Base-by-base conservation (phyloP, 1,284 basidiomycete species). In the Naganishia albida region DNA sequence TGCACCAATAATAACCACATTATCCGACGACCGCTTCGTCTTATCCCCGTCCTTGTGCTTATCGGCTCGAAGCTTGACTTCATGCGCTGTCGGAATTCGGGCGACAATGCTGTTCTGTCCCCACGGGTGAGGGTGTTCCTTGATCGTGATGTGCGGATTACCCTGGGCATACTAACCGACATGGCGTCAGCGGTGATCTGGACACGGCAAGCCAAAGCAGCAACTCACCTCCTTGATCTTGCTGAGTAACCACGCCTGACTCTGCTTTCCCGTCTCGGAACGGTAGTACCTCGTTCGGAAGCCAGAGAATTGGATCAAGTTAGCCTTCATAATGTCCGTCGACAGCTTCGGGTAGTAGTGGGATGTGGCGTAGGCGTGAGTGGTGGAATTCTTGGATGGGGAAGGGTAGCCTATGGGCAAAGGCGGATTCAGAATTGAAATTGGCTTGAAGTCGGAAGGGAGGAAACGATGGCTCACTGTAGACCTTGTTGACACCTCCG, bases 101-200 rank as follows among this genome's bases (percentile, higher is more conserved):
- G 80, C 84, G 67, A 88, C 90, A 73, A 99, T 89, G 52, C 87
- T 86, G 80, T 91, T 90, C 83, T 99, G 95, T 12, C 87, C 88
- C 95, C 95, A 99, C 0, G 86, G 79, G 77, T 99, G 95, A 66
- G 82, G 70, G 76, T 97, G 97, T 76, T 94, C 92, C 38, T 82
- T 79, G 65, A 94, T 81, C 7, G 83, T 84, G 72, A 95, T 89
- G 38, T 79, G 79, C 10, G 86, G 83, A 28, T 87, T 87, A 67
- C 80, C 73, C 40, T 79, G 71, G 4, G 89, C 90, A 71, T 89
- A 86, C 90, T 91, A 72, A 43, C 59, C 26, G 2, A 26, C 25
- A 40, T 56, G 39, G 64, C 54, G 56, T 18, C 52, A 55, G 62
- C 67, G 34, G 65, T 57, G 12, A 51, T 20, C 42, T 62, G 46